Conservation (phyloP, 2,329 filamentous ascomycete species). For the Cordyceps cateniannulata region DNA sequence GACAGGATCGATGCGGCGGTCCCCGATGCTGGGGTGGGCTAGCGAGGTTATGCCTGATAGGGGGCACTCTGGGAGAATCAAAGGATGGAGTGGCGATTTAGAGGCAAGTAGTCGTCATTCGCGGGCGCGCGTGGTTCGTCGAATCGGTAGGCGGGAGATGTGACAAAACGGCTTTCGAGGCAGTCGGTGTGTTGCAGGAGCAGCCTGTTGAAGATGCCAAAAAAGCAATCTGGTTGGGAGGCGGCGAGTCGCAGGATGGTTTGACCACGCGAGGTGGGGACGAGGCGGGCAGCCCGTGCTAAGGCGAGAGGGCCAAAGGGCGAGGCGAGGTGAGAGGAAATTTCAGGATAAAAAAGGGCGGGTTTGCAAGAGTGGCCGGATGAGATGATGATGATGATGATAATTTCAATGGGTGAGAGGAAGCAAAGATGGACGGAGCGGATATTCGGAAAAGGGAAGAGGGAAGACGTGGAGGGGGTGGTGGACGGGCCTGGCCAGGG, state of each 20-base stretch:
- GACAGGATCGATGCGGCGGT: not conserved
- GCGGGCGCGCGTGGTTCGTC: not conserved
- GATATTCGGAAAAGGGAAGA: not conserved
- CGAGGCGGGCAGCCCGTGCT: not conserved
- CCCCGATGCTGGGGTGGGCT: not conserved
- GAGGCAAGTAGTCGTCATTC: not conserved
- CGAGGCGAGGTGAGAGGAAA: not conserved
- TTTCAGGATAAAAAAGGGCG: not conserved
- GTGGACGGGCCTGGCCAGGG: not conserved
- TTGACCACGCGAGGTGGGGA: constrained; percentile 11
- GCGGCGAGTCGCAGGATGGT: constrained; percentile 1
- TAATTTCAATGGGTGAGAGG: not conserved
- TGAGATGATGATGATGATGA: not conserved
- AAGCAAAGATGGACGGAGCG: not conserved
- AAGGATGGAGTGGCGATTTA: not conserved
- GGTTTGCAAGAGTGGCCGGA: not conserved
- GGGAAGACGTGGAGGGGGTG: not conserved
- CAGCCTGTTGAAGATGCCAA: not conserved
- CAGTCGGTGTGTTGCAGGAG: not conserved
- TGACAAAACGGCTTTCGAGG: not conserved
- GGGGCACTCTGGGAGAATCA: not conserved
- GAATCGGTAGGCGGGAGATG: not conserved
- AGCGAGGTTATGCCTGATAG: constrained; percentile 1
- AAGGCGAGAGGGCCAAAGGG: not conserved
- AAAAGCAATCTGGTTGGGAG: not conserved